Percentiles rank a stretch among this genome's conserved stretches.
These are phyloP conservation scores for Tephrocybe rancida DNA, from an alignment of 768 basidiomycete genomes.

Conservation along the genomic window DNA sequence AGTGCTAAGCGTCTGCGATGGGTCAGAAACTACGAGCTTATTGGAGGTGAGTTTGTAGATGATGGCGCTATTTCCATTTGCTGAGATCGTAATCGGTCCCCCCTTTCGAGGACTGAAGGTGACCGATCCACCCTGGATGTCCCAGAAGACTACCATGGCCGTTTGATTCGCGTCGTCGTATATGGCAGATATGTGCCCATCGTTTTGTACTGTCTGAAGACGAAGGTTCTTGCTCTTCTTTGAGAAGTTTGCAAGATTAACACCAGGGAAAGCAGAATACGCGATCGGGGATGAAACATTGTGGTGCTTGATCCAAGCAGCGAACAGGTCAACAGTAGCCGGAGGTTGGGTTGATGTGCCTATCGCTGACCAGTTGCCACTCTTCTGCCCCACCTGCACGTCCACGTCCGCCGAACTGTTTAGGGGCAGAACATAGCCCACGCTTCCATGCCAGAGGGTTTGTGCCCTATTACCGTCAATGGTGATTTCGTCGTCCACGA, in stretches of 20 bases:
- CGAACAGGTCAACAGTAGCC: constrained; percentile 61
- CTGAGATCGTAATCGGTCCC: constrained; percentile 33
- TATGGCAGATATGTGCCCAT: constrained; percentile 49
- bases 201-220: constrained; percentile 47
- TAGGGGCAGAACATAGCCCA: constrained; percentile 61
- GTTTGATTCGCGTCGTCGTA: constrained; percentile 42
- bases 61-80: constrained; percentile 44
- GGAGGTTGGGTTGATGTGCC: constrained; percentile 65
- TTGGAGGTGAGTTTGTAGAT: constrained; percentile 43
- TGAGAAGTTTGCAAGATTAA: constrained; percentile 37
- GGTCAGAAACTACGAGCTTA: constrained; percentile 62
- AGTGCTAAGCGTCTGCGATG: constrained; percentile 51
- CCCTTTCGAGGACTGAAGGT: constrained; percentile 29
- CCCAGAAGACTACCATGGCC: constrained; percentile 62
- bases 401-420: constrained; percentile 32
- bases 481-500: constrained; percentile 42
- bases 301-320: constrained; percentile 58
- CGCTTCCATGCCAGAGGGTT: constrained; percentile 64
- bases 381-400: constrained; percentile 46
- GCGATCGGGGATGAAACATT: constrained; percentile 37
- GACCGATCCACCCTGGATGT: constrained; percentile 42
- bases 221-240: constrained; percentile 31
- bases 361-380: constrained; percentile 62
- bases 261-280: constrained; percentile 62
- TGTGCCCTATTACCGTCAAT: constrained; percentile 18